Evolutionary conservation across 768 basidiomycete genomes (phyloP).

Genomic region (Candolleomyces eurysporus): DNA sequence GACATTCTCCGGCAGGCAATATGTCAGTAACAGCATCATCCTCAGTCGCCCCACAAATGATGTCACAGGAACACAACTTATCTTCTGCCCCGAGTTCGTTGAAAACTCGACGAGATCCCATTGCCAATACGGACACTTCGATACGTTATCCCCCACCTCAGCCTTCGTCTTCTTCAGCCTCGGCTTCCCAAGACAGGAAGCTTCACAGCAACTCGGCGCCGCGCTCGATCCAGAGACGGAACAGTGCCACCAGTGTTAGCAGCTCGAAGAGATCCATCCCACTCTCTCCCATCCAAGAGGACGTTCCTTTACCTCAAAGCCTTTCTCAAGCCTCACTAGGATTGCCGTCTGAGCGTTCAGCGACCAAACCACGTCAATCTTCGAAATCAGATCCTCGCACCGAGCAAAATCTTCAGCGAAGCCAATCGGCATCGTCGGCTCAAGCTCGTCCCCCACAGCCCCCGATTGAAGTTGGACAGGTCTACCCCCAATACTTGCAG

Average conservation of each 20-base stretch:
- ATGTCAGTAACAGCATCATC: not conserved
- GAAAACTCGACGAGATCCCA: constrained; percentile 2
- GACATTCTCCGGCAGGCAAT: constrained; percentile 6
- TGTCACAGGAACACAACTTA: not conserved
- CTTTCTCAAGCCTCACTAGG: not conserved
- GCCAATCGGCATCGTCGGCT: not conserved
- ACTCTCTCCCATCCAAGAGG: constrained; percentile 11
- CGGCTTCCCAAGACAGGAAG: not conserved
- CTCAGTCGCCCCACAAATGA: not conserved
- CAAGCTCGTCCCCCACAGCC: not conserved
- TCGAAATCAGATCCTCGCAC: not conserved
- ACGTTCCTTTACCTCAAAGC: not conserved
- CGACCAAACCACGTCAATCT: not conserved
- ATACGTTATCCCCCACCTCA: not conserved
- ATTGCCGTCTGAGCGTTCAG: not conserved
- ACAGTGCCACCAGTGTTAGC: not conserved
- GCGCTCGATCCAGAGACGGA: not conserved
- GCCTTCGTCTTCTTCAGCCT: not conserved
- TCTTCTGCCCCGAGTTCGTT: not conserved
- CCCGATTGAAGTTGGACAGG: constrained; percentile 7
- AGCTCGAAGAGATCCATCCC: not conserved
- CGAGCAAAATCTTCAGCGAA: not conserved
- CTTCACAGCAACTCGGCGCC: not conserved
- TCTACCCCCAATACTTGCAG: constrained; percentile 7
- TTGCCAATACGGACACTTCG: not conserved